Evolutionary conservation across 73 alveolate genomes (phyloP), one percentile per base, ranked within the genome.

Genomic region (Effrenium voratum): DNA sequence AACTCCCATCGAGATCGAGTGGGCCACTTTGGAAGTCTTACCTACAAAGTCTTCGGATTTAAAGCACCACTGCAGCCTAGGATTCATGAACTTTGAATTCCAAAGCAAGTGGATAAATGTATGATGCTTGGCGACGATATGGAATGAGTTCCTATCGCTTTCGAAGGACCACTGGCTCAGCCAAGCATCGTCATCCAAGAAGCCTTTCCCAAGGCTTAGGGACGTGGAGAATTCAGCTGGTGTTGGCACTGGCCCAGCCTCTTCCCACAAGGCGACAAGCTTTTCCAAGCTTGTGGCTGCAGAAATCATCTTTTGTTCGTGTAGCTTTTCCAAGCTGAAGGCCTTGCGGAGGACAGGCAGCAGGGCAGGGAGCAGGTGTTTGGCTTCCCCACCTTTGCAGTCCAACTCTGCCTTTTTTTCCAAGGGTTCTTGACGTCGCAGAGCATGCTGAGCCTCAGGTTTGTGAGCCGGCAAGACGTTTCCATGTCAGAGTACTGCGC

Each of bases 331-430:
- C 1, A 16, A 5, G 3, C 16, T 40, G 22, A 75, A 43, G 5
- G 41, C 38, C 40, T 59, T 43, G 6, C 41, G 34, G 40, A 38
- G 34, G 59, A 44, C 91, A 12, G 70, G 91, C 24, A 80, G 2
- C 45, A 80, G 44, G 12, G 91, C 91, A 36, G 91, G 91, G 19
- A 80, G 70, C 24, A 80, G 72, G 66, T 80, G 91, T 70, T 80
- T 80, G 46, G 72, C 19, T 46, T 80, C 91, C 3, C 72, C 72
- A 44, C 57, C 91, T 47, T 80, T 80, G 91, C 66, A 36, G 5
- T 12, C 86, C 86, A 75, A 26, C 2, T 36, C 8, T 5, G 86
- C 86, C 86, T 59, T 2, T 41, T 75, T 3, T 38, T 45, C 86
- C 86, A 75, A 10, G 86, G 86, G 36, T 75, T 75, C 26, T n/a